Conservation (phyloP, 805 yeast species). For the Nakazawaea molendinolei region DNA sequence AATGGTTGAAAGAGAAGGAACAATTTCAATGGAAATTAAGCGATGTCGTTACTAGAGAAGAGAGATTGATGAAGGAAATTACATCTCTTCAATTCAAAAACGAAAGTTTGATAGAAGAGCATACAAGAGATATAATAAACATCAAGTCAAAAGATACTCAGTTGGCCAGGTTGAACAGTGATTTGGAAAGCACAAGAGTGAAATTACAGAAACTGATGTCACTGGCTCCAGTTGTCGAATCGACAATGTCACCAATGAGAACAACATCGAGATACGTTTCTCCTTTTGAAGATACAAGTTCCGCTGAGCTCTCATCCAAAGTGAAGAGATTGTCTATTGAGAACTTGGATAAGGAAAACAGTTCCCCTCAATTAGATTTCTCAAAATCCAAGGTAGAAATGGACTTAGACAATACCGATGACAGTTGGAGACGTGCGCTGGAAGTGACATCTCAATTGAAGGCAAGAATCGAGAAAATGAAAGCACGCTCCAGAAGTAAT, state of each 20-base stretch:
- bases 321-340: conserved; percentile 28
- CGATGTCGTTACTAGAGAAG: conserved; percentile 23
- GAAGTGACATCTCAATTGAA: conserved; percentile 82
- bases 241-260: conserved; percentile 5
- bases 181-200: conserved; percentile 51
- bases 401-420: conserved; percentile 43
- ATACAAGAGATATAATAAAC: conserved; percentile 41
- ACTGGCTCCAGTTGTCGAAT: conserved; percentile 14
- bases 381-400: conserved; percentile 18
- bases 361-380: conserved; percentile 15
- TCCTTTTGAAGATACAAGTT: conserved; percentile 9
- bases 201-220: conserved; percentile 48
- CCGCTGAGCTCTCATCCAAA: conserved; percentile 23
- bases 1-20: conserved; percentile 33
- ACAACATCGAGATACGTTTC: conserved; percentile 7
- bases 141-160: conserved; percentile 68
- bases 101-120: conserved; percentile 41
- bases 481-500: conserved; percentile 38
- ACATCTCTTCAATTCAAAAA: conserved; percentile 26
- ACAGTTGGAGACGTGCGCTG: conserved; percentile 84
- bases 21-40: conserved; percentile 23
- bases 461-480: conserved; percentile 86
- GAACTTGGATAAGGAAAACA: conserved; percentile 19
- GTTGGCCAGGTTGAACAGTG: conserved; percentile 51
- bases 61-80: conserved; percentile 27